Percentiles rank a stretch among this genome's conserved stretches.
These are phyloP conservation scores for Trametes gibbosa DNA, from an alignment of 768 basidiomycete species.

Conservation along the genomic window DNA sequence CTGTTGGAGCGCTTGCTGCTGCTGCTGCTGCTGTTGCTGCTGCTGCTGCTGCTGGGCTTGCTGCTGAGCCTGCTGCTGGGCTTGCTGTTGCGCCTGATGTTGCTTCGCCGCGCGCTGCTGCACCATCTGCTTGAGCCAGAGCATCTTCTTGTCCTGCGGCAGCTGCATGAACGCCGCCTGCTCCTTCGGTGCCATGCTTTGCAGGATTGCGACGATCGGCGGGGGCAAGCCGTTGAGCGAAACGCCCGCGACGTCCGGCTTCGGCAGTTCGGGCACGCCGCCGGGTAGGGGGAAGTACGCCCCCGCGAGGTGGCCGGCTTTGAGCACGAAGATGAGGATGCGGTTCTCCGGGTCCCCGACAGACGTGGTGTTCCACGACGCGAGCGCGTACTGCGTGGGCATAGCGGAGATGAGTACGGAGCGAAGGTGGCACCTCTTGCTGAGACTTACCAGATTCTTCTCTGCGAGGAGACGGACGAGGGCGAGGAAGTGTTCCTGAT, in stretches of 20 bases:
- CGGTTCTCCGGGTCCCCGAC: constrained; percentile 43
- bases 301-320: constrained; percentile 35
- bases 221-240: constrained; percentile 5
- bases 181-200: constrained; percentile 11
- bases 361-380: constrained; percentile 49
- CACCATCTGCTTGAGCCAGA: constrained; percentile 1
- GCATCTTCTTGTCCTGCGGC: constrained; percentile 20
- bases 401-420: background rate
- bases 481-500: constrained; percentile 42
- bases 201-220: constrained; percentile 6
- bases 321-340: constrained; percentile 45
- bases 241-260: constrained; percentile 10
- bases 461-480: constrained; percentile 42
- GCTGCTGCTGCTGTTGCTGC: constrained; percentile 18
- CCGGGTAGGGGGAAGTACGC: constrained; percentile 46
- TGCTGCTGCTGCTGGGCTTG: constrained; percentile 20
- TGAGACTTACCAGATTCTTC: constrained; percentile 44
- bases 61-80: constrained; percentile 20
- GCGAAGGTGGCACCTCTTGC: background rate
- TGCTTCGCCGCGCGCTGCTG: constrained; percentile 6
- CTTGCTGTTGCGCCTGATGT: constrained; percentile 17
- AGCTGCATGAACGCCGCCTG: constrained; percentile 13
- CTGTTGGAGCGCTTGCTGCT: constrained; percentile 14
- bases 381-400: constrained; percentile 44
- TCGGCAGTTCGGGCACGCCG: constrained; percentile 53